Conservation (phyloP, 768 basidiomycete genomes). For the Phylloporus arenicola region DNA sequence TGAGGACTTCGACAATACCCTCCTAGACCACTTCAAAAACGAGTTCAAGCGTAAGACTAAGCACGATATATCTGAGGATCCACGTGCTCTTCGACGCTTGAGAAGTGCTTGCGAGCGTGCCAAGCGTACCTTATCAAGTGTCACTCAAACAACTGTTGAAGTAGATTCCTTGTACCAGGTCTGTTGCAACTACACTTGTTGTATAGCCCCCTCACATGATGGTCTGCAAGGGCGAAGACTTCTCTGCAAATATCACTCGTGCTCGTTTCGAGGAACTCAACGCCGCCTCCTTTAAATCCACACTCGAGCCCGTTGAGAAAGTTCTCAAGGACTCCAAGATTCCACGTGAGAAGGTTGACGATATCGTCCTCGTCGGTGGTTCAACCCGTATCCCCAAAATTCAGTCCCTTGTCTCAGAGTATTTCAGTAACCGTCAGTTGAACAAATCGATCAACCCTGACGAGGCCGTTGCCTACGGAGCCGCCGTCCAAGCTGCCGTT, state of each 20-base stretch:
- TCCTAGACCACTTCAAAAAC: constrained; percentile 98
- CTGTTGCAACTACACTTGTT: constrained; percentile 13
- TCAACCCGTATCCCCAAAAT: constrained; percentile 99
- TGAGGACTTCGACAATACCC: constrained; percentile 99
- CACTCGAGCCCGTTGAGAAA: constrained; percentile 97
- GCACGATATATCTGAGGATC: constrained; percentile 93
- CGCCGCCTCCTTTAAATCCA: constrained; percentile 90
- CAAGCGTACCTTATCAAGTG: constrained; percentile 96
- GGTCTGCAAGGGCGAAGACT: too few relatives aligned
- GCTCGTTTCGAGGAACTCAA: constrained; percentile 99
- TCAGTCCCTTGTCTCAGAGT: constrained; percentile 96
- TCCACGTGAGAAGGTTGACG: constrained; percentile 93
- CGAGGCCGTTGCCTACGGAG: constrained; percentile 99
- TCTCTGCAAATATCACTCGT: constrained; percentile 37
- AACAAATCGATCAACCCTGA: constrained; percentile 99
- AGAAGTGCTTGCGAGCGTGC: constrained; percentile 98
- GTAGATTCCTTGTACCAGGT: constrained; percentile 98
- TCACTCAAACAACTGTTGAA: constrained; percentile 98
- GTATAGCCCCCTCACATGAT: not conserved
- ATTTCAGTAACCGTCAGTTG: constrained; percentile 94
- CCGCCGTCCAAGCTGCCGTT: constrained; percentile 98
- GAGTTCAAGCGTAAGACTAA: constrained; percentile 99
- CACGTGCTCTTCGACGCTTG: constrained; percentile 93
- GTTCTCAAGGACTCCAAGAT: constrained; percentile 99
- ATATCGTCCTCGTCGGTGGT: constrained; percentile 99